Percentiles rank a stretch among this genome's conserved stretches.
These are phyloP conservation scores for Aspergillus sclerotioniger DNA, from an alignment of 495 filamentous ascomycete genomes.

Conservation along the genomic window DNA sequence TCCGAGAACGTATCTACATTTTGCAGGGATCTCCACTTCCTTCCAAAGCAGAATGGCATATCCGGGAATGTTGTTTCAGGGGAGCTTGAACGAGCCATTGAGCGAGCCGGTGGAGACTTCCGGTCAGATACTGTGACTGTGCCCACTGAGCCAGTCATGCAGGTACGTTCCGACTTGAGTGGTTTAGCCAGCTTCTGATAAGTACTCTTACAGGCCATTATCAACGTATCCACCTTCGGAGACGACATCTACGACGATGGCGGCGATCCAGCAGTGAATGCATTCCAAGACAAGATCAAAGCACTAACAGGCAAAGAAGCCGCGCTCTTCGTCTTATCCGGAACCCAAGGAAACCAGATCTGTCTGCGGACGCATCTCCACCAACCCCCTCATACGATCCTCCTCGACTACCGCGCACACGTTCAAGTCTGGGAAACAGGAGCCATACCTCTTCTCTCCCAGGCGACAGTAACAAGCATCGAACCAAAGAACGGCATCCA, in stretches of 20 bases:
- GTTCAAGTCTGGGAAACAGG: constrained; percentile 69
- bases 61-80: not conserved
- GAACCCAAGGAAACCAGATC: constrained; percentile 84
- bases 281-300: constrained; percentile 62
- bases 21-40: not conserved
- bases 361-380: constrained; percentile 62
- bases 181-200: not conserved
- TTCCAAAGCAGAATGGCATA: not conserved
- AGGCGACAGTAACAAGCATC: constrained; percentile 55
- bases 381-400: constrained; percentile 67
- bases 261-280: constrained; percentile 54
- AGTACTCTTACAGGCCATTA: constrained; percentile 39
- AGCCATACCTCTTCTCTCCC: constrained; percentile 57
- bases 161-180: constrained; percentile 6
- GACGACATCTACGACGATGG: constrained; percentile 78
- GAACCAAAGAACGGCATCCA: constrained; percentile 59
- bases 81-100: constrained; percentile 3
- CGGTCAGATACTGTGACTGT: constrained; percentile 68
- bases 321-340: constrained; percentile 68
- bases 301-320: constrained; percentile 63
- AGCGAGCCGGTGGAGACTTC: constrained; percentile 15
- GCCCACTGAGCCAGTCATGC: constrained; percentile 58
- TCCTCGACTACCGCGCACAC: constrained; percentile 65
- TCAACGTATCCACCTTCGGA: constrained; percentile 48
- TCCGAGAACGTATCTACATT: not conserved